Base-by-base conservation (phyloP, 306 rosid species). In the Coriaria nepalensis region DNA sequence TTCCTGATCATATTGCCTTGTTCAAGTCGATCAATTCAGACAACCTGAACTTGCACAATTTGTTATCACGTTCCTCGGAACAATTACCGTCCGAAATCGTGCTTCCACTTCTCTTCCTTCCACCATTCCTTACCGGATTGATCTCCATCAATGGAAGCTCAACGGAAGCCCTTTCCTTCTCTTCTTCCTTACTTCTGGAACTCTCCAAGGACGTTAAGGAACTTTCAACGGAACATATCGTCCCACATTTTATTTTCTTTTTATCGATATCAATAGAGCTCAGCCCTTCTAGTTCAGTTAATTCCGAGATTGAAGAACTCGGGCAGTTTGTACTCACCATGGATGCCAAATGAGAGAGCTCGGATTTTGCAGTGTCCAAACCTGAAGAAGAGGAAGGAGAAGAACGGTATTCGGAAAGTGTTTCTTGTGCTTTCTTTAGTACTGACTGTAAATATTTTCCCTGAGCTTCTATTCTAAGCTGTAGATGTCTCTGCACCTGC, bases 401-500 rank as follows among this genome's bases (percentile, higher is more conserved):
- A 63, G 81, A 76, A 44, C 53, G 68, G 60, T 71, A 68, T 36
- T 81, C 93, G 1, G 83, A 55, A 55, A 92, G 84, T 50, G 93
- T 79, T 57, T 85, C 88, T 36, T 78, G 88, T 34, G 98, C 98
- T 44, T 86, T 92, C 54, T 40, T 69, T 6, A 92, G 52, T 14
- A 92, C 94, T 35, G 83, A 75, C n/a, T 92, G 94, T 53, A 92
- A 72, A 50, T 92, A 92, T 64, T 77, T 82, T 55, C 94, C 96
- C 71, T 92, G 96, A 37, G 98, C 94, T 79, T 92, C 96, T 2
- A 92, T 92, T 59, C 87, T 53, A 52, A 82, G 70, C 69, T 92
- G 93, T 62, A 92, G 73, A 73, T 76, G 96, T 41, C 80, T 82
- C 62, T 86, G 94, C 45, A 92, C 96, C 96, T 83, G 75, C 53